These are phyloP conservation scores for Kwoniella sp. DNA, from an alignment of 768 basidiomycete species.

Conservation along the genomic window DNA sequence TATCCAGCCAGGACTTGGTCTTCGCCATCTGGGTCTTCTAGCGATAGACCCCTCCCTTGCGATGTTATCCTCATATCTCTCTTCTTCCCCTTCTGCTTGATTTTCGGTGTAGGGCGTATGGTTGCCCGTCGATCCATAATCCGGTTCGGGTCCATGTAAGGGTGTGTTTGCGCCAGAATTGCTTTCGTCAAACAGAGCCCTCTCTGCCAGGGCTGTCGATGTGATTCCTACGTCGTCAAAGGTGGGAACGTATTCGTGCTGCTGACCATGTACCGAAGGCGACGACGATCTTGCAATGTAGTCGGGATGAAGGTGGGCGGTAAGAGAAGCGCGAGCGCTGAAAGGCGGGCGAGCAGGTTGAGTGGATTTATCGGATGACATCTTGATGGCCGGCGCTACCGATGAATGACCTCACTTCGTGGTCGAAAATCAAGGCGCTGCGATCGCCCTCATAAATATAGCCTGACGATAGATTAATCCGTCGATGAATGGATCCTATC, in stretches of 20 bases:
- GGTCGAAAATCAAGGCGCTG: too few relatives aligned
- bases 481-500: too few relatives aligned
- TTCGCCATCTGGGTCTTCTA: conserved; percentile 44
- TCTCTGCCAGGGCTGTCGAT: conserved; percentile 16
- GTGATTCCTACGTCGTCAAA: conserved; percentile 19
- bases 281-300: neutral
- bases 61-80: neutral
- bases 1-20: conserved; percentile 42
- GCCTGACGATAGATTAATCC: too few relatives aligned
- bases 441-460: too few relatives aligned
- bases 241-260: conserved; percentile 33
- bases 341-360: conserved; percentile 4
- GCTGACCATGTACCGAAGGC: conserved; percentile 29
- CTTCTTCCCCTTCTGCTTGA: neutral
- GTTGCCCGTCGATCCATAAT: neutral
- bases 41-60: conserved; percentile 32
- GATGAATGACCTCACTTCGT: too few relatives aligned
- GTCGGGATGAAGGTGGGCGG: conserved; percentile 1
- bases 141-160: neutral
- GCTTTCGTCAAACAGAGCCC: conserved; percentile 26
- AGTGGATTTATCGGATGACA: conserved; percentile 3
- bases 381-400: neutral
- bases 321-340: conserved; percentile 5
- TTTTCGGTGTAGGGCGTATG: neutral
- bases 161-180: conserved; percentile 1